These are phyloP conservation scores for Jamesozyma piceae DNA, from an alignment of 805 yeast species.

Conservation along the genomic window DNA sequence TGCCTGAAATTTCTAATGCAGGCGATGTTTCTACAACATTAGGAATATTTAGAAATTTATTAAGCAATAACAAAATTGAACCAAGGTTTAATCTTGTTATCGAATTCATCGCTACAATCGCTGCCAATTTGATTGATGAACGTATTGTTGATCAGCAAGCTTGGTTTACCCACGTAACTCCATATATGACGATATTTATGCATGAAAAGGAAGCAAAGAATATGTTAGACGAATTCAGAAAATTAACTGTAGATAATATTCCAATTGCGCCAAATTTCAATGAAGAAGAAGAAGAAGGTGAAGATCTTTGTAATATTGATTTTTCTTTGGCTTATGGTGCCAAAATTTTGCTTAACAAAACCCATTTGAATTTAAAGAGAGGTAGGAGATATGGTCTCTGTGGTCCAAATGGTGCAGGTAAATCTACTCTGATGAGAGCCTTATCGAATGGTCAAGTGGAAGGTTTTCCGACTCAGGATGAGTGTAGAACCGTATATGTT, in stretches of 20 bases:
- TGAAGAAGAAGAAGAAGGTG: constrained; percentile 95
- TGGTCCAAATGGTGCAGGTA: constrained; percentile 25
- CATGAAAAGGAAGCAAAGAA: constrained; percentile 86
- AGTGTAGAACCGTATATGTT: constrained; percentile 94
- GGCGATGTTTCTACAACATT: constrained; percentile 88
- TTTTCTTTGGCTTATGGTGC: constrained; percentile 99
- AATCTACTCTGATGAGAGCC: constrained; percentile 51
- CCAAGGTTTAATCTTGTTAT: constrained; percentile 67
- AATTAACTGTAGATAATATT: constrained; percentile 91
- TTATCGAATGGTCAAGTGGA: constrained; percentile 93
- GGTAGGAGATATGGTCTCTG: constrained; percentile 96
- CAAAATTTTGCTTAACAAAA: constrained; percentile 96
- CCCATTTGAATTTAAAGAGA: constrained; percentile 94
- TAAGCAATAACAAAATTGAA: constrained; percentile 51
- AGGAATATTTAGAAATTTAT: constrained; percentile 63
- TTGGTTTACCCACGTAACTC: constrained; percentile 80
- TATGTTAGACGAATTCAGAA: constrained; percentile 84
- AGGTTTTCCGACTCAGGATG: constrained; percentile 97
- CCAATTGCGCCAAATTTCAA: constrained; percentile 89
- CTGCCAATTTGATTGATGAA: constrained; percentile 97
- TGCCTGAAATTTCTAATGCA: constrained; percentile 95
- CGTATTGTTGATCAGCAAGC: constrained; percentile 82
- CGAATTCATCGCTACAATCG: constrained; percentile 82
- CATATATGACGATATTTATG: constrained; percentile 88
- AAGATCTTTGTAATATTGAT: constrained; percentile 99